Evolutionary conservation across 1,139 yeast species (phyloP), one percentile per base, ranked within the genome.

Genomic region (Taphrina pruni): DNA sequence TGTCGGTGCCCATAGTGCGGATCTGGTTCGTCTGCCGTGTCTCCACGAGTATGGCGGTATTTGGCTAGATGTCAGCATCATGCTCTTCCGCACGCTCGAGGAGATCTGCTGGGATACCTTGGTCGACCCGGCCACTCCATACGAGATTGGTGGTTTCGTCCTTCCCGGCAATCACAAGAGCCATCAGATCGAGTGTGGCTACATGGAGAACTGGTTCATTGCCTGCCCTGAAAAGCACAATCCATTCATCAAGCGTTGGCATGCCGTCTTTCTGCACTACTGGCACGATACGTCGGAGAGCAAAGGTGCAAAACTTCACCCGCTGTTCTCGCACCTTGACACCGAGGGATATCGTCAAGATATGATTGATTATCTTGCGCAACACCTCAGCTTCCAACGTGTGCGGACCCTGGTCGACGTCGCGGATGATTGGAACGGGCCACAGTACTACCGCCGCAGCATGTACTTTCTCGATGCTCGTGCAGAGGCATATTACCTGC

Each of bases 131-230:
- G 62, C 20, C 43, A 26, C 43, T 11, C 52, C 62, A 12, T 26
- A 43, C 17, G n/a, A 45, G 54, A 46, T 58, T 32, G 62, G 48
- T n/a, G 62, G 62, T 6, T 58, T 58, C 41, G 62, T 58, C 43
- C 41, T 58, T 2, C 62, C 62, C 9, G 46, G 46, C 54, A 39
- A 26, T 14, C 62, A 58, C 35, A 45, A 45, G 32, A 20, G 32
- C 36, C 62, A 58, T 5, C 62, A 58, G 32, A 43, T 45, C 32
- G 62, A 38, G 14, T 39, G 46, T 32, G 62, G 52, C 32, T 58
- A 58, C 43, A 58, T 58, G 62, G 62, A 58, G 26, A 58, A 58
- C 20, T 58, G 62, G 62, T 58, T 58, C 62, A 58, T 58, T 26
- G 62, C 62, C 12, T 9, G 36, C 3, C 36, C 51, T 4, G 20